Conservation (phyloP, 2,329 filamentous ascomycete species). For the Alternaria arbusti region DNA sequence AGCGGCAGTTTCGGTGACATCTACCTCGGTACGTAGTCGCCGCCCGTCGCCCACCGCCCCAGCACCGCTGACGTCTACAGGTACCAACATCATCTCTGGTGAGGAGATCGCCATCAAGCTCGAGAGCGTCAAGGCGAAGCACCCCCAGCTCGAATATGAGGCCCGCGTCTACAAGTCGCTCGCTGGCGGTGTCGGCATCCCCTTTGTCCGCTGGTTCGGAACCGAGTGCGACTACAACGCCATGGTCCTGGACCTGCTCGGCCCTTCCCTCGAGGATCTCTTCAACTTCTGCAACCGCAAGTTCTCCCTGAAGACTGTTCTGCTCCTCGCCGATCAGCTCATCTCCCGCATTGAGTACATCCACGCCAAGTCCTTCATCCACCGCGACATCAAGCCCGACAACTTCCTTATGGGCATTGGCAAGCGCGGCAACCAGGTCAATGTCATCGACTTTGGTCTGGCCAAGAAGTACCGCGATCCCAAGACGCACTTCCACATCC, state of each 20-base stretch:
- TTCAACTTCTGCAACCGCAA: conserved; percentile 99
- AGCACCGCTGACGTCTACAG: conserved; percentile 52
- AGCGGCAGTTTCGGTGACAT: conserved; percentile 98
- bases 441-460: conserved; percentile 98
- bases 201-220: conserved; percentile 99
- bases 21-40: conserved; percentile 71
- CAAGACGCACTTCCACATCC: conserved; percentile 99
- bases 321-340: conserved; percentile 94
- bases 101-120: conserved; percentile 99
- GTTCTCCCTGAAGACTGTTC: conserved; percentile 97
- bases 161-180: conserved; percentile 90
- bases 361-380: conserved; percentile 99
- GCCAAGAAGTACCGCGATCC: conserved; percentile 99
- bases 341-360: conserved; percentile 99
- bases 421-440: conserved; percentile 99
- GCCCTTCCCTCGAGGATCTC: conserved; percentile 92
- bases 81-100: conserved; percentile 99
- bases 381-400: conserved; percentile 99
- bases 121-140: conserved; percentile 99
- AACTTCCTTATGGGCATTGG: conserved; percentile 99
- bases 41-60: neutral
- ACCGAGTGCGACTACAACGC: conserved; percentile 99
- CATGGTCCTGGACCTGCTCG: conserved; percentile 97
- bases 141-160: conserved; percentile 98
- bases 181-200: conserved; percentile 95